Percentiles rank a stretch among this genome's conserved stretches.
phyloP scores from a whole-genome alignment of 1,284 basidiomycete genomes.

The Puccinia horiana region DNA sequence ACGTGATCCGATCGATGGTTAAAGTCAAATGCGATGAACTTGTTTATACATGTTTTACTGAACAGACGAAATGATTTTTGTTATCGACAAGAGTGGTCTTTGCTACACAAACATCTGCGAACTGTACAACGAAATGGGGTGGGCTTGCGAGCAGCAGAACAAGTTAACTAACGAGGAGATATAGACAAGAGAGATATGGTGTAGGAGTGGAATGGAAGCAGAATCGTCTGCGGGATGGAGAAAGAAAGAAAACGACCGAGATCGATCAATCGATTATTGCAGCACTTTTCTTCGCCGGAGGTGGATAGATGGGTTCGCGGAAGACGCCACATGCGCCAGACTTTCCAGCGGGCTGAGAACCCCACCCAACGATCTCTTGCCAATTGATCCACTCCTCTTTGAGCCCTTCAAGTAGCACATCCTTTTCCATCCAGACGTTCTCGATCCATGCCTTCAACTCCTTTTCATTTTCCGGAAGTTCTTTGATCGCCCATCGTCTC shows the following conservation, averaged over 20 bases:
- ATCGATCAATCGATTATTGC: neutral
- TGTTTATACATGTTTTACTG: too few species aligned
- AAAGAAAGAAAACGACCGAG: neutral
- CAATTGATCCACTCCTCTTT: constrained; percentile 38
- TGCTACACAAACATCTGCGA: too few species aligned
- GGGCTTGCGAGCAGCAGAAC: too few species aligned
- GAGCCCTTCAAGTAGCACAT: constrained; percentile 38
- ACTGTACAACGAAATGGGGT: too few species aligned
- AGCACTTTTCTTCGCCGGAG: neutral
- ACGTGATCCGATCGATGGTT: too few species aligned
- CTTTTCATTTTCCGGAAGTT: neutral
- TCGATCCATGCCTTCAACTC: constrained; percentile 40
- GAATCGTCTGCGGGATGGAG: neutral
- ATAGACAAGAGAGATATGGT: too few species aligned
- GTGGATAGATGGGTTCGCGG: neutral
- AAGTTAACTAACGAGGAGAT: too few species aligned
- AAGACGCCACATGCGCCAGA: constrained; percentile 43
- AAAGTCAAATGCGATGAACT: too few species aligned
- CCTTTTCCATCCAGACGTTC: constrained; percentile 32
- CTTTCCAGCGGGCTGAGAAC: neutral
- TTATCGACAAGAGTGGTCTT: too few species aligned
- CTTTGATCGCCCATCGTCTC: constrained; percentile 26
- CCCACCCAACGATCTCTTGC: constrained; percentile 36
- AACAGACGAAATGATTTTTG: too few species aligned
- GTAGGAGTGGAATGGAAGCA: neutral